Evolutionary conservation across 2,329 filamentous ascomycete genomes (phyloP), one percentile per base, ranked within the genome.

Genomic region (Tolypocladium pustulatum): DNA sequence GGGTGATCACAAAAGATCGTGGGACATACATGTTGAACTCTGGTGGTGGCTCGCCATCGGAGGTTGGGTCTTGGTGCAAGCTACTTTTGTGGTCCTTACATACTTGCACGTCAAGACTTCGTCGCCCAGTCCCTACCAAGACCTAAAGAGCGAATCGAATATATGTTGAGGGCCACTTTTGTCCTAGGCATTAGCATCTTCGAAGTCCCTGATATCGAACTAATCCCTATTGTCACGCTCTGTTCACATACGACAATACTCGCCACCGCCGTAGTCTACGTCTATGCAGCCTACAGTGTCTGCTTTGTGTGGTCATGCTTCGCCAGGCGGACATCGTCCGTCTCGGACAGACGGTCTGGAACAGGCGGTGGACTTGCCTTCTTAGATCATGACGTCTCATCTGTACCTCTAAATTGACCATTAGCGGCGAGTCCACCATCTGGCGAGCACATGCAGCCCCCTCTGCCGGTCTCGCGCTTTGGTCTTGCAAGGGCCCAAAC

Each of bases 1-100:
- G n/a, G 40, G 40, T 22, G n/a, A 43, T 22, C n/a, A 25, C 41
- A 1, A 13, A 13, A 12, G 3, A 10, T 10, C 41, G 41, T 25
- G n/a, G 22, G n/a, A 43, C 6, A 22, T 43, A 43, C n/a, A 91
- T 99, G n/a, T n/a, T n/a, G n/a, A 41, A n/a, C 38, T 41, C 38
- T 41, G 38, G 38, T 41, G 38, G 38, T n/a, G 20, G 38, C 38
- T 40, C 20, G 4, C 38, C 7, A 41, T 41, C 38, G 38, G 38
- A 41, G 20, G 38, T n/a, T 41, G 38, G 17, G 20, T 7, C 15
- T n/a, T 41, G n/a, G 4, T 41, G 7, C 38, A 41, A 41, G 38
- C 17, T 41, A 17, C 38, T n/a, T 41, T 41, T 2, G 38, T 41
- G 17, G 38, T n/a, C 20, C 20, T 41, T 41, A 20, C 38, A n/a